phyloP scores from a whole-genome alignment of 179 eudicot genomes.

The Dionaea muscipula region DNA sequence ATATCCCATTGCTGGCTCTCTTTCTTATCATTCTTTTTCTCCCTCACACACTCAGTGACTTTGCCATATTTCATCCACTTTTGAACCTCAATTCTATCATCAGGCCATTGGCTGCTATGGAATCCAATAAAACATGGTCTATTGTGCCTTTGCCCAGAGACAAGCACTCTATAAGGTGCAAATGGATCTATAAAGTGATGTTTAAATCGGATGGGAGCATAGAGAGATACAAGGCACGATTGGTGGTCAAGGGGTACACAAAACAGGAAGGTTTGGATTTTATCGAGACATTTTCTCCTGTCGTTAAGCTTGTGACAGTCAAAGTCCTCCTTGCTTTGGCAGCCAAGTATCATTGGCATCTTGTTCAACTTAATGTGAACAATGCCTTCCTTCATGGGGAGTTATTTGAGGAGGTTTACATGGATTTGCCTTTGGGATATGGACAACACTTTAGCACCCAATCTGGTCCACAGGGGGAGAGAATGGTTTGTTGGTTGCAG shows the following conservation, averaged over 20 bases:
- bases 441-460: too few species aligned
- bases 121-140: too few species aligned
- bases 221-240: conserved; percentile 7
- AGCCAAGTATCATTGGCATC: neutral
- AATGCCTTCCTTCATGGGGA: conserved; percentile 7
- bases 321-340: conserved; percentile 1
- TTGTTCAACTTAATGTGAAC: neutral
- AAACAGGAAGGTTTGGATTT: conserved; percentile 1
- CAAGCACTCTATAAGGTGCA: too few species aligned
- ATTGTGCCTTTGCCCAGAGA: too few species aligned
- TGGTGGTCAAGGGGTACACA: neutral
- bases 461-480: neutral
- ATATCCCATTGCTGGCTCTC: too few species aligned
- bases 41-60: too few species aligned
- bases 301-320: neutral
- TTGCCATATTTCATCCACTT: too few species aligned
- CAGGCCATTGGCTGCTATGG: too few species aligned
- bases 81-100: too few species aligned
- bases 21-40: too few species aligned
- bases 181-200: conserved; percentile 4
- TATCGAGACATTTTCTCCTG: conserved; percentile 3
- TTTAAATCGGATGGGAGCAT: neutral
- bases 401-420: conserved; percentile 2
- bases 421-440: conserved; percentile 1
- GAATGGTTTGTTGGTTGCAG: neutral